These are phyloP conservation scores for Logfia minima DNA, from an alignment of 129 eudicot species.

Conservation along the genomic window DNA sequence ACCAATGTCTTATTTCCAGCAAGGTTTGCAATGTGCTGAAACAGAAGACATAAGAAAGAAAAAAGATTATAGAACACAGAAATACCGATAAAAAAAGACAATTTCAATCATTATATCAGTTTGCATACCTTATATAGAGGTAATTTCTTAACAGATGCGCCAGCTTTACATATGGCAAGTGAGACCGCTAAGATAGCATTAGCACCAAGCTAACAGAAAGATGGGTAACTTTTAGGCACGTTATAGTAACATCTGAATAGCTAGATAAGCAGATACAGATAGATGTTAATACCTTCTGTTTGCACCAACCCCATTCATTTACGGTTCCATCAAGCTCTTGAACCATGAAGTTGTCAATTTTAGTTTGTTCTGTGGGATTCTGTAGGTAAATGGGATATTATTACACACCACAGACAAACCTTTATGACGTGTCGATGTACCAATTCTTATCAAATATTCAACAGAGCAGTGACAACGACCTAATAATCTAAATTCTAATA, in stretches of 20 bases:
- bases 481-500: not conserved
- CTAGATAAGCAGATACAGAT: not conserved
- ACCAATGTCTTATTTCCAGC: conserved; percentile 51
- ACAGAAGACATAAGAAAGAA: not conserved
- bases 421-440: too few relatives aligned
- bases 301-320: conserved; percentile 51
- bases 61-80: not conserved
- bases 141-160: conserved; percentile 42
- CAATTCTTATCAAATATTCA: too few relatives aligned
- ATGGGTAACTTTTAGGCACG: not conserved
- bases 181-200: conserved; percentile 51
- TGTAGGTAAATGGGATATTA: conserved; percentile 20
- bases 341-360: conserved; percentile 49
- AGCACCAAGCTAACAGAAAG: conserved; percentile 42
- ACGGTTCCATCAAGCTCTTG: conserved; percentile 46
- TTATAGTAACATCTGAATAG: not conserved
- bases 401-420: not conserved
- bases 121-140: conserved; percentile 37
- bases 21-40: conserved; percentile 49
- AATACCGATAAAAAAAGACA: not conserved
- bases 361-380: conserved; percentile 44
- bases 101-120: not conserved
- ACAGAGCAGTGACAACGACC: not conserved
- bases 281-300: conserved; percentile 36
- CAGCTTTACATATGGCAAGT: conserved; percentile 48